These are phyloP conservation scores for Fraxinus cuspidata DNA, from an alignment of 257 asterid species.

Conservation along the genomic window DNA sequence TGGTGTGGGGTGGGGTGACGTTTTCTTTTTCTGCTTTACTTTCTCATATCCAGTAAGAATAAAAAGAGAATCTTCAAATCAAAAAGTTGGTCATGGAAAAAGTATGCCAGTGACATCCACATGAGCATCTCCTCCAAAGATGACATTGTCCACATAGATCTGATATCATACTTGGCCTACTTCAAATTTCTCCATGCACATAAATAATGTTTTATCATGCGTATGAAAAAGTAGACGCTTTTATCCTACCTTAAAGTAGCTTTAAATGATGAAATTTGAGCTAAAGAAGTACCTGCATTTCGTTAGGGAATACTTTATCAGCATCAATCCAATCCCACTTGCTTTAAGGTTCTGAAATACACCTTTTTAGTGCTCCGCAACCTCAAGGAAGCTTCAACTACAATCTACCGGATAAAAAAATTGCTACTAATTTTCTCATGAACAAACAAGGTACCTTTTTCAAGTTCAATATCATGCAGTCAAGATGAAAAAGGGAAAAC, in stretches of 20 bases:
- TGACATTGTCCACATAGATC: slow-evolving; percentile 44
- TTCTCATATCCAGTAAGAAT: slow-evolving; percentile 47
- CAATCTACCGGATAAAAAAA: background rate
- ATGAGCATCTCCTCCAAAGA: slow-evolving; percentile 27
- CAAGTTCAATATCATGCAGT: background rate
- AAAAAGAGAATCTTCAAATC: slow-evolving; percentile 38
- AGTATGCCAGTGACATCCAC: slow-evolving; percentile 39
- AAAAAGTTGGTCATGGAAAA: slow-evolving; percentile 27
- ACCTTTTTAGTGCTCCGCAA: background rate
- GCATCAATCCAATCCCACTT: slow-evolving; percentile 21
- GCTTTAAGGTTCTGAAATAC: slow-evolving; percentile 8
- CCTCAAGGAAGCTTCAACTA: background rate
- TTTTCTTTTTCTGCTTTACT: slow-evolving; percentile 32
- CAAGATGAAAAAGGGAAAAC: background rate
- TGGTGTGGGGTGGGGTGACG: slow-evolving; percentile 30
- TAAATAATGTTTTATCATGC: slow-evolving; percentile 26
- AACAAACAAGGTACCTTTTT: background rate
- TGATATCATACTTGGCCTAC: slow-evolving; percentile 36
- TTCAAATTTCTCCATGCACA: slow-evolving; percentile 28
- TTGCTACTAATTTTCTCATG: background rate
- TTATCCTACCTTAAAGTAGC: slow-evolving; percentile 46
- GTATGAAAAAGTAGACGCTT: slow-evolving; percentile 15
- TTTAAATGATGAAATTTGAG: slow-evolving; percentile 25
- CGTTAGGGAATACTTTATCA: slow-evolving; percentile 30
- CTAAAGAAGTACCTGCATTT: slow-evolving; percentile 21